Base-by-base conservation (phyloP, 2,329 filamentous ascomycete genomes). In the Lachnellula suecica region DNA sequence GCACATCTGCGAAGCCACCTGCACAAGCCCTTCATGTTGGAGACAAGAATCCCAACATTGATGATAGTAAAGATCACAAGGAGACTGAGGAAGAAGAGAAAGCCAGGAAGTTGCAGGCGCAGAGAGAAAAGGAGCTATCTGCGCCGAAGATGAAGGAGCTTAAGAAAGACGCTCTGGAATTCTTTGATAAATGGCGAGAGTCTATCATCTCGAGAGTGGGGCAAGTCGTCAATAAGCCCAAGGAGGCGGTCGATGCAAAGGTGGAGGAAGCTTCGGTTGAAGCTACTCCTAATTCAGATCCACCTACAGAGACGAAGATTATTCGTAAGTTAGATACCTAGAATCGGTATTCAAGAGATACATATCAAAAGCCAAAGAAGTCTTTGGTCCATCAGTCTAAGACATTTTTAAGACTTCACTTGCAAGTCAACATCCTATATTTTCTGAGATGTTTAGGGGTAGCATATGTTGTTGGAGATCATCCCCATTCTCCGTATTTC, bases 101-200 rank as follows among this genome's bases (percentile, higher is more conserved):
- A 29, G 60, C 62, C 4, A 49, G 61, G 20, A 67, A 68, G 25
- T 61, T 66, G 43, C 52, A 56, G 9, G 65, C 65, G 47, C 60
- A 70, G 44, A 64, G 76, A 40, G 71, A 74, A 62, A 76, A 77
- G 58, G 79, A 82, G 54, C 66, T 83, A 9, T 74, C 72, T 17
- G 71, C 71, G 3, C 71, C 72, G 3, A 74, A 75, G 49, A 77
- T 87, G 56, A 72, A 78, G 52, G 85, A 89, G 61, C 71, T 91
- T 62, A 91, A 85, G 72, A 83, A 81, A 57, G 84, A 87, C 49
- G 79, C 85, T 2, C 67, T 95, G 4, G 72, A 78, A 6, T 84
- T 87, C 66, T 96, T 93, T 66, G 84, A 88, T 52, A 87, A 90
- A 58, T 97, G 93, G 93, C 82, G 89, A 62, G 78, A 83, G 5